Evolutionary conservation across 2,329 filamentous ascomycete genomes (phyloP).

Genomic region (Botrytis sinoallii): DNA sequence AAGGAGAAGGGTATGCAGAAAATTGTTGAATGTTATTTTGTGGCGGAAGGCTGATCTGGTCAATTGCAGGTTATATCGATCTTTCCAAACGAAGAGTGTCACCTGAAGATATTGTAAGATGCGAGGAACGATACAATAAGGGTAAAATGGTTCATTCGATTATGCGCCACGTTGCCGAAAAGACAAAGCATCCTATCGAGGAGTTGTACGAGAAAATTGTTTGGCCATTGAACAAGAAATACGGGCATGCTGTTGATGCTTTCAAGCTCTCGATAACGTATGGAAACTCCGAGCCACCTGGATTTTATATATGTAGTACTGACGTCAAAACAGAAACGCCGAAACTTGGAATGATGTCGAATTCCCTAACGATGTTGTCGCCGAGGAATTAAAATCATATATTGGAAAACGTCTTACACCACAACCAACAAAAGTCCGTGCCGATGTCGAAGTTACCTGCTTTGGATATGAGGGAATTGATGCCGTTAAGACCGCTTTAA

Average conservation of each 20-base stretch:
- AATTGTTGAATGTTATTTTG: neutral
- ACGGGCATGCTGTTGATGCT: constrained; percentile 91
- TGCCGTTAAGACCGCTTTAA: constrained; percentile 89
- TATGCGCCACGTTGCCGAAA: constrained; percentile 97
- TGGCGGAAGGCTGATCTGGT: neutral
- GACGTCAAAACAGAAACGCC: constrained; percentile 64
- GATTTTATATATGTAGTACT: constrained; percentile 3
- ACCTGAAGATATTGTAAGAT: constrained; percentile 95
- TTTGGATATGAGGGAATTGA: constrained; percentile 98
- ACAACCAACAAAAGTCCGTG: constrained; percentile 97
- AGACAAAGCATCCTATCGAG: constrained; percentile 92
- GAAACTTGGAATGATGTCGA: constrained; percentile 92
- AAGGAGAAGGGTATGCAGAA: constrained; percentile 81
- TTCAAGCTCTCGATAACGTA: constrained; percentile 99
- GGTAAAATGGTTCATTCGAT: constrained; percentile 99
- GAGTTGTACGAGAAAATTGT: constrained; percentile 89
- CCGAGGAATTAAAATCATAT: constrained; percentile 88
- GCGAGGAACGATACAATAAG: constrained; percentile 99
- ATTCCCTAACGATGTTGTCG: constrained; percentile 81
- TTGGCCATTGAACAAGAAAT: constrained; percentile 98
- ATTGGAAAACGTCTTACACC: constrained; percentile 96
- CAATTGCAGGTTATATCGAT: constrained; percentile 79
- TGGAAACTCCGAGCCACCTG: constrained; percentile 34
- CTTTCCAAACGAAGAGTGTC: constrained; percentile 97
- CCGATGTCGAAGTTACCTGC: constrained; percentile 94